Percentiles rank a stretch among this genome's conserved stretches.
phyloP scores from a whole-genome alignment of 1,284 basidiomycete species.

The Ustilago sp. region DNA sequence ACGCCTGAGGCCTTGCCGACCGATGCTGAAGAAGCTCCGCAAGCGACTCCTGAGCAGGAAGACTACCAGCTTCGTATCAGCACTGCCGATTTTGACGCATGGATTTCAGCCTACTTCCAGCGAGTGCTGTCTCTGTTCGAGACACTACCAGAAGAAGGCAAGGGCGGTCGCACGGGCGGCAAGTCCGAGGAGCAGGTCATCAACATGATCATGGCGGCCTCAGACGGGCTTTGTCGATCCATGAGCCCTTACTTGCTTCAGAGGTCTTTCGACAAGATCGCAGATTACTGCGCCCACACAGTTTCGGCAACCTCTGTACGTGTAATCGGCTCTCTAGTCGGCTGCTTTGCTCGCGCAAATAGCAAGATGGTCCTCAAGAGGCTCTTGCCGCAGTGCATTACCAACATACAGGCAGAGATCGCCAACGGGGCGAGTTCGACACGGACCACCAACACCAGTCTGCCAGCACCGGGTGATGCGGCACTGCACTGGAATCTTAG shows the following conservation, averaged over 20 bases:
- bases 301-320: conserved; percentile 82
- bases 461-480: conserved; percentile 87
- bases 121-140: conserved; percentile 88
- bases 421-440: conserved; percentile 91
- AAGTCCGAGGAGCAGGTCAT: conserved; percentile 86
- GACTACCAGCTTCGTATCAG: conserved; percentile 74
- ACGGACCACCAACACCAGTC: conserved; percentile 86
- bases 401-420: conserved; percentile 86
- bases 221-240: conserved; percentile 87
- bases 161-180: conserved; percentile 79
- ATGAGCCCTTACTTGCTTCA: conserved; percentile 89
- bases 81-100: conserved; percentile 83
- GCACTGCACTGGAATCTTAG: conserved; percentile 87
- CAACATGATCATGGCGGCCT: conserved; percentile 82
- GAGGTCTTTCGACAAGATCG: conserved; percentile 84
- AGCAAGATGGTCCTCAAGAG: conserved; percentile 82
- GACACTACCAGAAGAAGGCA: conserved; percentile 91
- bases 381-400: conserved; percentile 82
- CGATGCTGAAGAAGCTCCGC: conserved; percentile 14
- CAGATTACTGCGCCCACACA: conserved; percentile 82
- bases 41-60: conserved; percentile 70
- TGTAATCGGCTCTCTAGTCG: conserved; percentile 88
- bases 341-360: conserved; percentile 84
- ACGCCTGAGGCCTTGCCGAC: conserved; percentile 2
- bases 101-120: conserved; percentile 88